Conservation (phyloP, 2,329 filamentous ascomycete genomes). For the Acarospora socialis region DNA sequence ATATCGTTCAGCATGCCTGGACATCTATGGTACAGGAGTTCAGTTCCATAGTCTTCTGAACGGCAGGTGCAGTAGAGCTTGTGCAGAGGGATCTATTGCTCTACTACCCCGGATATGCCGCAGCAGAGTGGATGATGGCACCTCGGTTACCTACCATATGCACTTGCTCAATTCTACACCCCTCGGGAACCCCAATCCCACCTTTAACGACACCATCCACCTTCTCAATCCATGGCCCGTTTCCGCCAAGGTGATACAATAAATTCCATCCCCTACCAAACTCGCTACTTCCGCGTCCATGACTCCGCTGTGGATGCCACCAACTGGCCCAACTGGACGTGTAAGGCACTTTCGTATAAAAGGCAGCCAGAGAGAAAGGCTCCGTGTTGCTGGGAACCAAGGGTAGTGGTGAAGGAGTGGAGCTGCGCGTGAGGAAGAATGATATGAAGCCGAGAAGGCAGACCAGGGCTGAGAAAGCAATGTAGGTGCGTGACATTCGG, state of each 20-base stretch:
- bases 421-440: too few relatives aligned
- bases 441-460: too few relatives aligned
- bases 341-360: too few relatives aligned
- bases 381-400: too few relatives aligned
- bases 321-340: background rate
- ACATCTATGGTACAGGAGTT: constrained; percentile 29
- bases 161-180: constrained; percentile 41
- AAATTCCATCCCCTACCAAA: constrained; percentile 37
- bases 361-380: too few relatives aligned
- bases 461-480: too few relatives aligned
- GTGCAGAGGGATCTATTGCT: background rate
- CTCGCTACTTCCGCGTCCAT: too few relatives aligned
- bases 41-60: constrained; percentile 8
- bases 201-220: constrained; percentile 25
- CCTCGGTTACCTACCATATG: constrained; percentile 35
- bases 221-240: constrained; percentile 42
- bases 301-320: background rate
- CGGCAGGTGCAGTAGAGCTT: background rate
- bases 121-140: background rate
- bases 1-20: constrained; percentile 44
- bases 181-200: constrained; percentile 30
- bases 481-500: too few relatives aligned
- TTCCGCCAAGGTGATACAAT: constrained; percentile 39
- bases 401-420: too few relatives aligned
- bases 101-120: background rate